Conservation (phyloP, 2,329 filamentous ascomycete species). For the Chrysoporthe austroafricana region DNA sequence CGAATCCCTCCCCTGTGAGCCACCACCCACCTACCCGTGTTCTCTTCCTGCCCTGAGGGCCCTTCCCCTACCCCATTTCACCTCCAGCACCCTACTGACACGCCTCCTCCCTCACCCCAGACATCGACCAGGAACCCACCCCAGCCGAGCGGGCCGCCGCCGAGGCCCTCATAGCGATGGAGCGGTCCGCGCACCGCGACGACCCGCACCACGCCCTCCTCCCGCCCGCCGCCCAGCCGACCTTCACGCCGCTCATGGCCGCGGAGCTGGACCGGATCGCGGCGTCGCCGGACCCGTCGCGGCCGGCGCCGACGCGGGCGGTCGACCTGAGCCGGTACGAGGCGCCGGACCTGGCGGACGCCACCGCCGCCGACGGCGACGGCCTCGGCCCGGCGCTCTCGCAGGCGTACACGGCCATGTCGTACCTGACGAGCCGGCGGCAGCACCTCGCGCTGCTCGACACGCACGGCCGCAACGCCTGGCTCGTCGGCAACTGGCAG, state of each 20-base stretch:
- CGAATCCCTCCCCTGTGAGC: constrained; percentile 80
- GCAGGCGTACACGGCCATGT: constrained; percentile 51
- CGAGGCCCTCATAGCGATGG: constrained; percentile 69
- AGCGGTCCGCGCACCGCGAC: constrained; percentile 53
- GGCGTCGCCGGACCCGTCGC: constrained; percentile 35
- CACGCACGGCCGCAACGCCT: constrained; percentile 83
- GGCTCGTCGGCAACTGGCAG: constrained; percentile 84
- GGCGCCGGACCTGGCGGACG: constrained; percentile 56
- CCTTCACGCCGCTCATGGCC: constrained; percentile 68
- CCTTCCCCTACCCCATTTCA: not conserved
- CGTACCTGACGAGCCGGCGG: constrained; percentile 57
- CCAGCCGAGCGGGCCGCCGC: constrained; percentile 66
- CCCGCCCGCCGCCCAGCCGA: constrained; percentile 53
- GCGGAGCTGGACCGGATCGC: constrained; percentile 71
- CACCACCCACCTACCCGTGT: constrained; percentile 24
- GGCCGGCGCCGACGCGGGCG: constrained; percentile 56
- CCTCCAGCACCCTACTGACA: constrained; percentile 7
- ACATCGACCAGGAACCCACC: constrained; percentile 79
- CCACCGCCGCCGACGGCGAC: constrained; percentile 35
- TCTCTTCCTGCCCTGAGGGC: constrained; percentile 20
- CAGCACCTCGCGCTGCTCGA: constrained; percentile 74
- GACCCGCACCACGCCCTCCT: constrained; percentile 61
- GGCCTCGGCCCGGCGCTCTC: constrained; percentile 67
- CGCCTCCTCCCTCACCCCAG: constrained; percentile 48
- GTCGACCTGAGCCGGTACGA: constrained; percentile 86